A percentile compares a stretch with the other conserved stretches of the same genome.
Evolutionary conservation across 2,329 filamentous ascomycete species (phyloP).

Genomic region (Epichloe typhina): DNA sequence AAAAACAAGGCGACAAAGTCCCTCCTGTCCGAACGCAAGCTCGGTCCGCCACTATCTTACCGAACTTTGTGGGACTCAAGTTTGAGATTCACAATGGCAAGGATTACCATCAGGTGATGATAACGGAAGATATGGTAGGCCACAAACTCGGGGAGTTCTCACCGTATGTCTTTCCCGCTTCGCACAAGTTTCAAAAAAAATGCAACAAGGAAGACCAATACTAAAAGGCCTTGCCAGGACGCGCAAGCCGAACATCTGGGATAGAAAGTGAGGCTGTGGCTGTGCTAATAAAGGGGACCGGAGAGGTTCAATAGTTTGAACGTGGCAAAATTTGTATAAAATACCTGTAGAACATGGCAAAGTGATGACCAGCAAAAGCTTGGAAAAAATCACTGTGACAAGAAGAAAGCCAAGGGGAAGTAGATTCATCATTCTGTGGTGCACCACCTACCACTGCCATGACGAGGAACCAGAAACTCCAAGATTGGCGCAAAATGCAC

Average conservation of each 20-base stretch:
- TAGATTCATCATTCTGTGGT: not conserved
- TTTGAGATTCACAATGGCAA: constrained; percentile 93
- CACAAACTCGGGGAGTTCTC: constrained; percentile 91
- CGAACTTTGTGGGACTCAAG: constrained; percentile 78
- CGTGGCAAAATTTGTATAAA: not conserved
- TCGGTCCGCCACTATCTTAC: constrained; percentile 76
- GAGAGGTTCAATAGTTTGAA: not conserved
- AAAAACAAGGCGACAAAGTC: constrained; percentile 45
- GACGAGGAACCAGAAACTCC: not conserved
- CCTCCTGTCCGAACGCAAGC: constrained; percentile 76
- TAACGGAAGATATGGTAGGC: constrained; percentile 94
- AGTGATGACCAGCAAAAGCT: not conserved
- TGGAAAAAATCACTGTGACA: not conserved
- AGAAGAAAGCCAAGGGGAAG: not conserved
- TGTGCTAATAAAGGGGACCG: constrained; percentile 6
- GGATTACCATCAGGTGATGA: constrained; percentile 64
- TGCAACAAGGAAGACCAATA: not conserved
- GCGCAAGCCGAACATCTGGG: constrained; percentile 44
- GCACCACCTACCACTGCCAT: not conserved
- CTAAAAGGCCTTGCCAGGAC: constrained; percentile 27
- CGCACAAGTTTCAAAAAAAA: not conserved
- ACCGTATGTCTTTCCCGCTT: constrained; percentile 43
- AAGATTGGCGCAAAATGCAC: not conserved
- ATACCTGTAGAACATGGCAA: not conserved
- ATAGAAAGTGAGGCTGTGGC: constrained; percentile 19